A percentile compares a stretch with the other conserved stretches of the same genome.
These are phyloP conservation scores for Cichorium intybus DNA, from an alignment of 140 eudicot species.

Conservation along the genomic window DNA sequence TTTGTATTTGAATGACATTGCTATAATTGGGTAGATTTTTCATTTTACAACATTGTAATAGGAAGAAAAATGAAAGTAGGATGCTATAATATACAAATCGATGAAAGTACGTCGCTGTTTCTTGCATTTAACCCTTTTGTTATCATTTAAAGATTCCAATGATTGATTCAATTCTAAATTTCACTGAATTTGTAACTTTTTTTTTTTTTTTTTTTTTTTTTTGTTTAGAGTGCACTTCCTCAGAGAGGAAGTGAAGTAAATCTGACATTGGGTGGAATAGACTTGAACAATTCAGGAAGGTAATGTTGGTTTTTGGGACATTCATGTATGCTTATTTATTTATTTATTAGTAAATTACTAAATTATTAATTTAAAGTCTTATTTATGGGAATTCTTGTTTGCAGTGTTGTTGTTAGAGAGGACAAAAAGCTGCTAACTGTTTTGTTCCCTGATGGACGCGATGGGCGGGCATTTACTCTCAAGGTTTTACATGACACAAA, in stretches of 20 bases:
- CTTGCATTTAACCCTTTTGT: not conserved
- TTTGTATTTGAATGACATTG: too few species aligned
- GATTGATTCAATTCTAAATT: constrained; percentile 12
- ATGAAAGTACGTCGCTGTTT: not conserved
- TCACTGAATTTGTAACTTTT: constrained; percentile 15
- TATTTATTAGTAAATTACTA: not conserved
- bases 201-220: too few species aligned
- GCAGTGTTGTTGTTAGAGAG: constrained; percentile 97
- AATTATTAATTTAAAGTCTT: not conserved
- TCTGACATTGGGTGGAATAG: constrained; percentile 96
- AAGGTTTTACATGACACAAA: constrained; percentile 64
- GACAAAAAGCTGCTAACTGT: constrained; percentile 93
- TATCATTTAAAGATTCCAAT: not conserved
- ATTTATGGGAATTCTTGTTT: constrained; percentile 12
- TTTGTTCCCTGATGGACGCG: constrained; percentile 98
- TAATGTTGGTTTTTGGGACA: constrained; percentile 29
- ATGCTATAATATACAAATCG: not conserved
- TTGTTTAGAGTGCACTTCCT: constrained; percentile 77
- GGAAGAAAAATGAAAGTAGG: not conserved
- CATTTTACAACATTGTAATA: not conserved
- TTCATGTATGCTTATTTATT: not conserved
- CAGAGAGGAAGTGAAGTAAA: constrained; percentile 93
- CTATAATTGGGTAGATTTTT: too few species aligned
- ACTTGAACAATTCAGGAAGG: constrained; percentile 99
- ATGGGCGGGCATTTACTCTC: constrained; percentile 97